phyloP scores from a whole-genome alignment of 2,329 filamentous ascomycete species.

The Colletotrichum melonis region DNA sequence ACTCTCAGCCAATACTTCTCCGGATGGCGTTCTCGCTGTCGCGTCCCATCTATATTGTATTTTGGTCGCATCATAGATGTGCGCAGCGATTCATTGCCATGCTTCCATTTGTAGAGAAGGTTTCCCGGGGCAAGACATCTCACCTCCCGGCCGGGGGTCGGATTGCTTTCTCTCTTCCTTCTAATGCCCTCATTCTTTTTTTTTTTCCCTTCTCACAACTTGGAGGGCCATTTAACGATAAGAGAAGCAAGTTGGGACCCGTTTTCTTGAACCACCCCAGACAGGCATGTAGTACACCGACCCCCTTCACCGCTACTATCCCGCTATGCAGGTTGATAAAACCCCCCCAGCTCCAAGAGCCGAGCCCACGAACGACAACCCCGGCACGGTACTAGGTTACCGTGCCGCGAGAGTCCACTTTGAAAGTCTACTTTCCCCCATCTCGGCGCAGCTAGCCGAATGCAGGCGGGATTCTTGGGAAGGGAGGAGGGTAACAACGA shows the following conservation, averaged over 20 bases:
- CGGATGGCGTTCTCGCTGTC: background rate
- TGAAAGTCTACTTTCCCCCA: background rate
- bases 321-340: constrained; percentile 26
- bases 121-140: background rate
- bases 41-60: background rate
- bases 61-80: constrained; percentile 10
- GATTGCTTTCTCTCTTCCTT: background rate
- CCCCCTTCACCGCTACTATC: constrained; percentile 32
- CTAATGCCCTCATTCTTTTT: background rate
- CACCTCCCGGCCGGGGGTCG: background rate
- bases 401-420: constrained; percentile 16
- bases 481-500: background rate
- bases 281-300: constrained; percentile 30
- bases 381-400: constrained; percentile 27
- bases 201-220: background rate
- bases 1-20: constrained; percentile 16
- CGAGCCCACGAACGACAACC: constrained; percentile 11
- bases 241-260: constrained; percentile 22
- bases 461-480: constrained; percentile 10
- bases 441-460: constrained; percentile 28
- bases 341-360: constrained; percentile 7
- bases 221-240: constrained; percentile 1
- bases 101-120: background rate
- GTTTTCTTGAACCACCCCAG: background rate
- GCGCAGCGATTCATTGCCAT: background rate